Conservation (phyloP, 2,329 filamentous ascomycete genomes). For the Colletotrichum magnum region DNA sequence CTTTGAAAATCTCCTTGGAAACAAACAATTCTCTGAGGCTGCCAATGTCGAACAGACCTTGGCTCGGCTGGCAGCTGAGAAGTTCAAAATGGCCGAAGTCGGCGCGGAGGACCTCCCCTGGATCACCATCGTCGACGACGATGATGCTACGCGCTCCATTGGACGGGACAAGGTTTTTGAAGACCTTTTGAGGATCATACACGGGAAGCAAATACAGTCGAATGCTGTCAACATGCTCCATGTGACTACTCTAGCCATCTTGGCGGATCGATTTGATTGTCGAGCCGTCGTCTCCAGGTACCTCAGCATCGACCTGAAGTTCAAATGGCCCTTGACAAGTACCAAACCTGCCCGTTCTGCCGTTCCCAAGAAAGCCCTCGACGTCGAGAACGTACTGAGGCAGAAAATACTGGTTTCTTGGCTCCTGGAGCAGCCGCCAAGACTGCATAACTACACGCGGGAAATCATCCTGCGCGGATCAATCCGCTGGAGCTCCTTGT, state of each 20-base stretch:
- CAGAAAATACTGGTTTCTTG: constrained; percentile 79
- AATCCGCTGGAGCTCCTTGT: constrained; percentile 65
- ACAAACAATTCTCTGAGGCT: constrained; percentile 75
- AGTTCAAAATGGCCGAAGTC: constrained; percentile 64
- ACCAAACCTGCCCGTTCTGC: constrained; percentile 56
- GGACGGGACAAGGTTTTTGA: constrained; percentile 74
- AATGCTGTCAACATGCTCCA: constrained; percentile 68
- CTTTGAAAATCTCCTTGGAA: constrained; percentile 76
- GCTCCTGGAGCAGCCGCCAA: constrained; percentile 73
- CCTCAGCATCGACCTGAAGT: constrained; percentile 63
- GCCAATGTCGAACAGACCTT: constrained; percentile 67
- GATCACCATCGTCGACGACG: constrained; percentile 76
- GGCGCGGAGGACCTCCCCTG: constrained; percentile 70
- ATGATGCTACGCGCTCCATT: constrained; percentile 74
- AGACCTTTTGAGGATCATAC: constrained; percentile 78
- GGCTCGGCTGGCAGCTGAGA: constrained; percentile 61
- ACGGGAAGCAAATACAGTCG: constrained; percentile 63
- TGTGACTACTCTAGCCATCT: constrained; percentile 76
- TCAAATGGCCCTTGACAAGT: constrained; percentile 67
- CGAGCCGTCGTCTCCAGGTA: constrained; percentile 67
- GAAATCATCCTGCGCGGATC: constrained; percentile 79
- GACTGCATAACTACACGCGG: constrained; percentile 73
- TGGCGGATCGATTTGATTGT: constrained; percentile 82
- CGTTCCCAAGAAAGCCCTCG: constrained; percentile 51
- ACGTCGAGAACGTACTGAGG: constrained; percentile 75